Conservation (phyloP, 306 rosid species). For the Trifolium fragiferum region DNA sequence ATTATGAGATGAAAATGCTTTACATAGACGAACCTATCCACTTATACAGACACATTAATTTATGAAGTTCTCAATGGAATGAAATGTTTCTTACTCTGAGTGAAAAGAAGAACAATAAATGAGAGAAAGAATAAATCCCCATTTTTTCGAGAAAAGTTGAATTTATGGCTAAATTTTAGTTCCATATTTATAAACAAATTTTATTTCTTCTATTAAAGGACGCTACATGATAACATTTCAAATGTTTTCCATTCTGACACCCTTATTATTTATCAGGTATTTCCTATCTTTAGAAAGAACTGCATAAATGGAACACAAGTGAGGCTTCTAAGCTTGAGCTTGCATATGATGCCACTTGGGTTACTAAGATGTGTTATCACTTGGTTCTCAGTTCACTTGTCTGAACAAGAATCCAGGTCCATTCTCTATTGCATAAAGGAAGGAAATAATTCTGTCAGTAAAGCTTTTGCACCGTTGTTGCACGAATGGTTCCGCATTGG, state of each 20-base stretch:
- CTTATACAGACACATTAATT: conserved; percentile 14
- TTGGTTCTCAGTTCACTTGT: conserved; percentile 86
- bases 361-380: conserved; percentile 72
- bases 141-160: conserved; percentile 18
- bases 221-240: conserved; percentile 24
- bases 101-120: conserved; percentile 28
- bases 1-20: conserved; percentile 24
- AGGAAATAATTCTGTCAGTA: conserved; percentile 49
- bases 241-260: conserved; percentile 42
- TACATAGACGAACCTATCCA: conserved; percentile 13
- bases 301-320: conserved; percentile 64
- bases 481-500: conserved; percentile 85
- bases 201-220: conserved; percentile 27
- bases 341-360: conserved; percentile 91
- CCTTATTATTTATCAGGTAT: conserved; percentile 62
- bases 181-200: conserved; percentile 25
- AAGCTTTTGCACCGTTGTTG: conserved; percentile 68
- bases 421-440: conserved; percentile 56
- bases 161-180: conserved; percentile 1
- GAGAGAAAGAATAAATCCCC: conserved; percentile 19
- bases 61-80: conserved; percentile 24
- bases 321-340: conserved; percentile 71
- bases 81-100: conserved; percentile 24
- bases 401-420: conserved; percentile 70
- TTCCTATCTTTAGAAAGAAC: conserved; percentile 67